Percentiles rank a stretch among this genome's conserved stretches.
These are phyloP conservation scores for Solanum aculeatissimum DNA, from an alignment of 305 asterid genomes.

Conservation along the genomic window DNA sequence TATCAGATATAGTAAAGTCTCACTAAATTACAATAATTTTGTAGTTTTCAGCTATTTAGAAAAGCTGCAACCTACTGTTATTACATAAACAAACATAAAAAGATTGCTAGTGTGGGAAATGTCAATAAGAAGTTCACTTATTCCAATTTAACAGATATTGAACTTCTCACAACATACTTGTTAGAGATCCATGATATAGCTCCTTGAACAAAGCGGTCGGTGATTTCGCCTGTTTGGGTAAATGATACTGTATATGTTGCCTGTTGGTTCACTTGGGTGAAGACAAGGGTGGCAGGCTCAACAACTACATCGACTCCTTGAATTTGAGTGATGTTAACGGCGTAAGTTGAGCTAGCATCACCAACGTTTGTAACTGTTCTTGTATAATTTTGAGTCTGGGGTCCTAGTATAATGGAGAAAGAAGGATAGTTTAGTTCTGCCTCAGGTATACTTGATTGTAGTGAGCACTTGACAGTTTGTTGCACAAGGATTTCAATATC, in stretches of 20 bases:
- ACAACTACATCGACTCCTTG: conserved; percentile 15
- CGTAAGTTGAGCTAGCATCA: conserved; percentile 22
- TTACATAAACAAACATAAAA: not conserved
- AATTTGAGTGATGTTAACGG: not conserved
- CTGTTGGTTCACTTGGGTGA: conserved; percentile 26
- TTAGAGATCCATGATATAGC: conserved; percentile 26
- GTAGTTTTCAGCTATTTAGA: not conserved
- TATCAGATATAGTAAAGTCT: not conserved
- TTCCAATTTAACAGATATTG: conserved; percentile 24
- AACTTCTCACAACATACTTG: conserved; percentile 17
- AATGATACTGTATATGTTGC: conserved; percentile 22
- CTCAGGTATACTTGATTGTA: conserved; percentile 17
- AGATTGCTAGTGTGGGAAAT: not conserved
- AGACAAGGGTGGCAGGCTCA: conserved; percentile 19
- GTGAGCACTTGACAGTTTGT: conserved; percentile 15
- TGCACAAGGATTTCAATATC: conserved; percentile 19
- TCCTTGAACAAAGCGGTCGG: conserved; percentile 17
- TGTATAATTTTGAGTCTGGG: conserved; percentile 4
- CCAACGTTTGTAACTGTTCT: conserved; percentile 59
- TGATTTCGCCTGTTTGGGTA: not conserved
- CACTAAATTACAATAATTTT: not conserved
- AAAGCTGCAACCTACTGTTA: not conserved
- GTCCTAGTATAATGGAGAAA: conserved; percentile 19
- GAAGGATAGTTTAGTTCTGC: conserved; percentile 50
- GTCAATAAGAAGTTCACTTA: not conserved